Evolutionary conservation across 495 filamentous ascomycete species (phyloP), one percentile per base, ranked within the genome.

Genomic region (Penicillium desertorum): DNA sequence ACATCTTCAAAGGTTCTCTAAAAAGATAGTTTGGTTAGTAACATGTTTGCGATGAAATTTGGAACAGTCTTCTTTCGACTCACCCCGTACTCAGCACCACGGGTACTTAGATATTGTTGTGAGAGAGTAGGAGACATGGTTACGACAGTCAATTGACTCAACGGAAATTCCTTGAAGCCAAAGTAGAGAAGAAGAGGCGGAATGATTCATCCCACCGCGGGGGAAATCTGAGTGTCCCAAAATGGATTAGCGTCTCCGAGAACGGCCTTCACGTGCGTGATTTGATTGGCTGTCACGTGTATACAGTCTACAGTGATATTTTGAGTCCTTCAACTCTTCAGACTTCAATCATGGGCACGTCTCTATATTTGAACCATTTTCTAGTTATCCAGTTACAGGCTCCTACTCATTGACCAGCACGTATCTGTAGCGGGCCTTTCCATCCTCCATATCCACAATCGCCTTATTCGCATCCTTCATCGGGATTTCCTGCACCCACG

Each of bases 71-170:
- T 39, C 17, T 39, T 10, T 27, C 30, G 7, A 72, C 80, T 56
- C 80, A 94, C 90, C 58, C 85, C 88, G 72, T 88, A 88, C 59
- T 88, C 89, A 25, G 81, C 89, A 58, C 89, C 91, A 48, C 91
- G 79, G 29, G 90, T 94, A 64, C 86, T 90, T 37, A 94, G 77
- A 69, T 93, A 95, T 61, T 82, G 78, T 67, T 95, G 91, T 19
- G 89, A 92, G 0, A 58, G 45, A 41, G 58, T 64, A 11, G 61
- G 61, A 32, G 64, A 54, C 59, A 62, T 62, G 42, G 17, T 56
- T 8, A 10, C 10, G 22, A 39, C 19, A 27, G 22, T 48, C 36
- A 52, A 52, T 52, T 52, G 36, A 42, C 22, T 27, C 7, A 17
- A 34, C 7, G 23, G 29, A 30, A 51, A 41, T 23, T 36, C n/a